Percentiles rank a stretch among this genome's conserved stretches.
Conservation (phyloP, 176 grass and related monocot species). For the Saccharum spontaneum region DNA sequence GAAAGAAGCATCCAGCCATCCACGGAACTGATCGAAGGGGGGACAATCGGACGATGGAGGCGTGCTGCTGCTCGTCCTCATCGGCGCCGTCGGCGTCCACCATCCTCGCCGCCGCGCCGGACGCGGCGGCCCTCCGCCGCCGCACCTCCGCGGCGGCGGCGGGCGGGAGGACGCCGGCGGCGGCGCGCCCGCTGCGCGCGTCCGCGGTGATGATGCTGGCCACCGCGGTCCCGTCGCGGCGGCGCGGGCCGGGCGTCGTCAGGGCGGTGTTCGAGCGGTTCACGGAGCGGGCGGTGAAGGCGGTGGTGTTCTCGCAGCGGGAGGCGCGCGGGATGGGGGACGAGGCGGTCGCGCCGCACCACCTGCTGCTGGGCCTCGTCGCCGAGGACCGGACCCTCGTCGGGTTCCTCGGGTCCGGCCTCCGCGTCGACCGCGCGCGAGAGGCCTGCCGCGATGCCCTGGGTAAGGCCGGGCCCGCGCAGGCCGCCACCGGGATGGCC, state of each 20-base stretch:
- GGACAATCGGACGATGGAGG: conserved; percentile 35
- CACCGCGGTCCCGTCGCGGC: background rate
- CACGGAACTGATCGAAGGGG: background rate
- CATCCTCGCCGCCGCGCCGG: conserved; percentile 31
- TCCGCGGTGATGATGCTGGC: background rate
- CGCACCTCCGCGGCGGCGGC: conserved; percentile 5
- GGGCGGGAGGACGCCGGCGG: background rate
- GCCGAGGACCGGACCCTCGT: conserved; percentile 60
- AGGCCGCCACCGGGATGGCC: conserved; percentile 40
- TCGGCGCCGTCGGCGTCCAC: conserved; percentile 39
- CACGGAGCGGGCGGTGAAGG: conserved; percentile 84
- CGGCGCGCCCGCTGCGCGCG: conserved; percentile 22
- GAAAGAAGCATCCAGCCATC: conserved; percentile 11
- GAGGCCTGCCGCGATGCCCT: conserved; percentile 52
- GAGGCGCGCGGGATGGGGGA: conserved; percentile 81
- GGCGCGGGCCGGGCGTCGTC: conserved; percentile 25
- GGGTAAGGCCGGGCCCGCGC: conserved; percentile 11
- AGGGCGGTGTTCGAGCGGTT: conserved; percentile 89
- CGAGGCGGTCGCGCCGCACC: conserved; percentile 78
- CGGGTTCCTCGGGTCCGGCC: conserved; percentile 71
- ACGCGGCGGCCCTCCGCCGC: background rate
- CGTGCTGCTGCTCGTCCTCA: conserved; percentile 57
- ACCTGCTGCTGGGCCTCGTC: conserved; percentile 92
- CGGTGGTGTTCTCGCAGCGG: conserved; percentile 78
- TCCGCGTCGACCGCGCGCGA: conserved; percentile 80